phyloP scores from a whole-genome alignment of 2,329 filamentous ascomycete species.

The Paraconiothyrium sp. region DNA sequence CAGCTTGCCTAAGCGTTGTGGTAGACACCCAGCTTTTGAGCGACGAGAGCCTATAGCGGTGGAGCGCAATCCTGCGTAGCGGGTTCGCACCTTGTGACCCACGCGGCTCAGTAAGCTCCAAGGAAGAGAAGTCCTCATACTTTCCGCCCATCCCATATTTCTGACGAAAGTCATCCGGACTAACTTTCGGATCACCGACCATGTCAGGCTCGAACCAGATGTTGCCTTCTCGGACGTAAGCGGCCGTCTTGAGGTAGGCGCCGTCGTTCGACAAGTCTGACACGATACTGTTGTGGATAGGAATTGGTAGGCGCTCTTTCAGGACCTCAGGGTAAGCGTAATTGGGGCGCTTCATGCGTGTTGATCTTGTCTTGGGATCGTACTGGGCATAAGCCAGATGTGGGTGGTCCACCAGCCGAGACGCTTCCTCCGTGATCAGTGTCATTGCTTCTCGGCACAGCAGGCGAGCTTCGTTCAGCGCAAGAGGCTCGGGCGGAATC shows the following conservation, averaged over 20 bases:
- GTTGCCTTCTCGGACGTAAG: constrained; percentile 28
- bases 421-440: constrained; percentile 43
- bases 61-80: constrained; percentile 33
- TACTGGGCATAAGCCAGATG: constrained; percentile 43
- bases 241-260: constrained; percentile 30
- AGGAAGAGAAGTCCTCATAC: constrained; percentile 38
- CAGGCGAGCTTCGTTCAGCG: constrained; percentile 39
- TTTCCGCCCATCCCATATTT: constrained; percentile 28
- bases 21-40: constrained; percentile 25
- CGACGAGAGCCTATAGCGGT: constrained; percentile 32
- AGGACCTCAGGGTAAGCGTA: constrained; percentile 44
- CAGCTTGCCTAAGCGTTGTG: constrained; percentile 25
- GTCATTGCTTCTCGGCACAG: constrained; percentile 44
- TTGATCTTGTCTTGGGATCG: constrained; percentile 32
- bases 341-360: constrained; percentile 43
- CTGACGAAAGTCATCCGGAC: constrained; percentile 22
- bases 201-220: constrained; percentile 39
- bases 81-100: constrained; percentile 26
- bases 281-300: constrained; percentile 38
- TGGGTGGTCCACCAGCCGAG: constrained; percentile 40
- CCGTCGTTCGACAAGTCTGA: constrained; percentile 33
- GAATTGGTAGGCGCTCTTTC: constrained; percentile 34
- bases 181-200: constrained; percentile 35
- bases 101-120: constrained; percentile 35
- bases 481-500: constrained; percentile 38